A percentile compares a stretch with the other conserved stretches of the same genome.
Conservation (phyloP, 2,329 filamentous ascomycete species). For the Tolypocladium ovalisporum region DNA sequence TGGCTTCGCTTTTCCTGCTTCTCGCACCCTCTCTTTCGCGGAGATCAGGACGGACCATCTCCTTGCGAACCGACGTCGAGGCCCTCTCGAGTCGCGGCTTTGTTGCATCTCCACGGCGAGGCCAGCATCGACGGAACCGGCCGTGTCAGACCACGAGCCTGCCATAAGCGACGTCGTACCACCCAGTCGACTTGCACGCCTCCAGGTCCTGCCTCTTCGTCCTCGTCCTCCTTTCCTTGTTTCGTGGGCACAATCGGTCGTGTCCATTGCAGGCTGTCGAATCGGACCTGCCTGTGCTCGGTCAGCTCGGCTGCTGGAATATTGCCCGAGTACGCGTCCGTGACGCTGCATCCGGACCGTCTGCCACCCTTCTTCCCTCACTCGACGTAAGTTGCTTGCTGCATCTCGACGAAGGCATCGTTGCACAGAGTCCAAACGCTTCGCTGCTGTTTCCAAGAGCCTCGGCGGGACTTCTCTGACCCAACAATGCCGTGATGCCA, state of each 20-base stretch:
- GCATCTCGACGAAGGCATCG: not conserved
- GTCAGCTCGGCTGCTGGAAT: conserved; percentile 26
- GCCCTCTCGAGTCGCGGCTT: not conserved
- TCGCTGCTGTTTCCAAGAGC: not conserved
- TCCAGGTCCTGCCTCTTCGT: not conserved
- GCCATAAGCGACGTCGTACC: not conserved
- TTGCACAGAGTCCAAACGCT: not conserved
- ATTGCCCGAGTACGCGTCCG: conserved; percentile 20
- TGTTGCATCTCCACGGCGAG: not conserved
- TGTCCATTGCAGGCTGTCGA: not conserved
- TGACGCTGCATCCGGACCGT: not conserved
- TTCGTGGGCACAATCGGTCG: too few species aligned
- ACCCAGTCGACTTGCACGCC: not conserved
- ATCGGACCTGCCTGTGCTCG: not conserved
- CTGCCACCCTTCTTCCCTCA: not conserved
- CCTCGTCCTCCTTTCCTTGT: not conserved
- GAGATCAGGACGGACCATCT: not conserved
- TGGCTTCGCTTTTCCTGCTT: not conserved
- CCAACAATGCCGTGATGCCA: not conserved
- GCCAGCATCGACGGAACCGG: not conserved
- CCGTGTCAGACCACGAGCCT: not conserved
- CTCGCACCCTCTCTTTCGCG: not conserved
- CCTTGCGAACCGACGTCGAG: not conserved
- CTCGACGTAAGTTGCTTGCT: conserved; percentile 3
- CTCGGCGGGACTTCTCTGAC: not conserved